Conservation (phyloP, 2,329 filamentous ascomycete genomes). For the Fusarium setosum region DNA sequence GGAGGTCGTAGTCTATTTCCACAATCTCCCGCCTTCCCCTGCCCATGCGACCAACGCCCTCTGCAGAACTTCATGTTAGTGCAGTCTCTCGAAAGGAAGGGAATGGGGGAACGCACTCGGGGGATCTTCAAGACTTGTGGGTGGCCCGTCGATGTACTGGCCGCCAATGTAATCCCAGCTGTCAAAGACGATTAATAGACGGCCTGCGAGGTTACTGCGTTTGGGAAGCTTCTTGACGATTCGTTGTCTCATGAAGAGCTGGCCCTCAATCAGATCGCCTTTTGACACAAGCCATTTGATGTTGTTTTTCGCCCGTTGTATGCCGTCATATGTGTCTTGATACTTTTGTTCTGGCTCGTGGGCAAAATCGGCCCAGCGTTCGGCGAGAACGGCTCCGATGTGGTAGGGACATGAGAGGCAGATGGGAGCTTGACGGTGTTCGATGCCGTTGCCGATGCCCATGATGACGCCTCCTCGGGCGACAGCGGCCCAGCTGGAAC, state of each 20-base stretch:
- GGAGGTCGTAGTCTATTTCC: not conserved
- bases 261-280: slow-evolving; percentile 15
- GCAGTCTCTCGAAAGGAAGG: not conserved
- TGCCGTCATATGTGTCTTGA: slow-evolving; percentile 1
- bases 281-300: slow-evolving; percentile 28
- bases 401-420: slow-evolving; percentile 8
- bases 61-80: not conserved
- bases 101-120: not conserved
- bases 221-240: slow-evolving; percentile 3
- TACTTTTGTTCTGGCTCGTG: slow-evolving; percentile 9
- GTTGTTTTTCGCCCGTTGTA: slow-evolving; percentile 3
- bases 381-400: slow-evolving; percentile 13
- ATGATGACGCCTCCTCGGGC: slow-evolving; percentile 25
- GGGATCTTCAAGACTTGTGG: not conserved
- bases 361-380: slow-evolving; percentile 5
- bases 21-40: not conserved
- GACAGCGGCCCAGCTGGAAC: slow-evolving; percentile 18
- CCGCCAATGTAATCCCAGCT: not conserved
- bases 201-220: not conserved
- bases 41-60: not conserved
- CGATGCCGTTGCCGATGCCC: slow-evolving; percentile 11
- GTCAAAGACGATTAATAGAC: slow-evolving; percentile 10
- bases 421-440: not conserved
- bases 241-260: slow-evolving; percentile 1
- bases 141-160: not conserved